Base-by-base conservation (phyloP, 1,139 yeast genomes). In the Taphrina wiesneri region DNA sequence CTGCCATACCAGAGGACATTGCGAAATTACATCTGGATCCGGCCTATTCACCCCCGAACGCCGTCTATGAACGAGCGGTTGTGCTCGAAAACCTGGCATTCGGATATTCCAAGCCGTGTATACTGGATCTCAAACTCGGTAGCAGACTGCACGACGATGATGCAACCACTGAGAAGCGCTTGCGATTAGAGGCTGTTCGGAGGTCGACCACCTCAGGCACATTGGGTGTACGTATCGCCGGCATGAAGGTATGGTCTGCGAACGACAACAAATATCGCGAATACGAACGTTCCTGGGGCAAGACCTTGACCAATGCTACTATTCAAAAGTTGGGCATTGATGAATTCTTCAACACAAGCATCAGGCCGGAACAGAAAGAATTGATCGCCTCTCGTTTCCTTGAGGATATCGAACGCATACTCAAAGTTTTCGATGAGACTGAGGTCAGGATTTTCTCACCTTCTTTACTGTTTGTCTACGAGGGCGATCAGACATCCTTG, bases 91-190 rank as follows among this genome's bases (percentile, higher is more conserved):
- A 92, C 74, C 75, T 87, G 3, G 78, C 87, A 60, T 75, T 82
- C 67, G 90, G 90, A 0, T 89, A 81, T 73, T 74, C 68, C 2
- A 77, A 79, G 60, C 98, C 99, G 0, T 83, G 88, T 67, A 82
- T 93, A 1, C 73, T 92, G 69, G 99, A 93, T 74, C 83, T 92
- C 64, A 93, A 93, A 74, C 79, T 93, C 5, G 99, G 99, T 0
- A 76, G 85, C 3, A 74, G 81, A 15, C 77, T 93, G 41, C 85
- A 88, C 72, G 98, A 92, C 75, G 80, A 80, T 2, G 76, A 78
- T 3, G 84, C 90, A 0, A 65, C 80, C 0, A 75, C 72, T 0
- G 96, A 85, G 39, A 93, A 93, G 73, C 79, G 77, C 19, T 77
- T 77, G 52, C 75, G 98, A 51, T 77, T 93, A 72, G 78, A 77